Evolutionary conservation across 768 basidiomycete species (phyloP), one percentile per base, ranked within the genome.

Genomic region (Trichaptum fuscoviolaceum): DNA sequence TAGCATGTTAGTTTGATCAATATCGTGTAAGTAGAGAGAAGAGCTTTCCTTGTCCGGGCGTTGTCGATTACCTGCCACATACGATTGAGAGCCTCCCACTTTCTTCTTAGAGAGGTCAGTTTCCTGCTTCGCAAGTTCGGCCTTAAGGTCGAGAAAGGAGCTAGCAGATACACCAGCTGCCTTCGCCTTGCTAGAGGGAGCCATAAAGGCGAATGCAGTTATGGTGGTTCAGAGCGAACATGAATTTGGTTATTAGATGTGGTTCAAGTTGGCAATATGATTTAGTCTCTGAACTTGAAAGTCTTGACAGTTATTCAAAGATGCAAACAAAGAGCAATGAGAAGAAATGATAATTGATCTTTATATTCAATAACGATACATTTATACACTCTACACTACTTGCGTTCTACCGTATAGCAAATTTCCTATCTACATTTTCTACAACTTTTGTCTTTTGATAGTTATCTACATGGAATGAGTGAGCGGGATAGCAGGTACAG

Each of bases 131-230:
- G 77, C 77, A 1, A 86, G 74, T 64, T 84, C 80, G 8, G 83
- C 88, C 68, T 90, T 91, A 58, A 95, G 85, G 71, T 93, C 91
- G n/a, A 93, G 84, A 75, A 93, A 91, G 0, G 93, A 92, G 66
- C 82, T 84, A 4, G 88, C 82, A 67, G 86, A 90, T 72, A 92
- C 82, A 8, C 90, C 90, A 42, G 87, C 85, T 18, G 86, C 87
- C 72, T 85, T 89, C 0, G 86, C 82, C 74, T 89, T 90, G 74
- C 80, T 82, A 5, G 79, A 76, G 36, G 86, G 82, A 12, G 81
- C 77, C 84, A 84, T 82, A 24, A 3, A 25, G 15, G n/a, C 42
- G 20, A 20, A 20, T 52, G 42, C 42, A 3, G 20, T 15, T 52
- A 20, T 52, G 15, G 42, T 52, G 42, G 42, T 52, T 4, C 42